Conservation (phyloP, 768 basidiomycete species). For the Favolaschia claudopus region DNA sequence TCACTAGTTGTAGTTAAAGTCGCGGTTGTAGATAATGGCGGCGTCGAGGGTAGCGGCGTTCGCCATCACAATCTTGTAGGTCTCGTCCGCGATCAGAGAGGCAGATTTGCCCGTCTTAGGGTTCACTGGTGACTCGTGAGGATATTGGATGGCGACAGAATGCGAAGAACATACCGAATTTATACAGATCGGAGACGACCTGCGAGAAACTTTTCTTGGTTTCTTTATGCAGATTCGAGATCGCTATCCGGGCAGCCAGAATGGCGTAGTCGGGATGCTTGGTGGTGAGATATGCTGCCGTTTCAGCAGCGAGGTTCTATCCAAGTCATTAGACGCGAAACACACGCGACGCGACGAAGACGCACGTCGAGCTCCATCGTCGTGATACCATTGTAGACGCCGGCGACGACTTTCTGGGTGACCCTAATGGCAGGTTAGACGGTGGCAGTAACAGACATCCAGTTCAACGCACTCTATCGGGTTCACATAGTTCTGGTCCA, state of each 20-base stretch:
- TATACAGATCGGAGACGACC: constrained; percentile 90
- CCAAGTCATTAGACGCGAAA: constrained; percentile 68
- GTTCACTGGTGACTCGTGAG: constrained; percentile 64
- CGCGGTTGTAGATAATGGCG: constrained; percentile 96
- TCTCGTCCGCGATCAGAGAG: constrained; percentile 91
- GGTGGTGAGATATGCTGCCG: constrained; percentile 96
- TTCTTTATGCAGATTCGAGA: constrained; percentile 99
- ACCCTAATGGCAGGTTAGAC: constrained; percentile 56
- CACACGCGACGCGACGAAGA: constrained; percentile 13
- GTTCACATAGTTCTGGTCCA: constrained; percentile 92
- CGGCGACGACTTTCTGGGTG: constrained; percentile 90
- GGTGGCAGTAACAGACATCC: not conserved
- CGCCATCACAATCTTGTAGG: constrained; percentile 80
- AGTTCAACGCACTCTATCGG: constrained; percentile 79
- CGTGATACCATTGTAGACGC: constrained; percentile 95
- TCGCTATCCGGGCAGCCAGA: constrained; percentile 97
- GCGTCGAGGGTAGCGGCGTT: constrained; percentile 88
- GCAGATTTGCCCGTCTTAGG: constrained; percentile 91
- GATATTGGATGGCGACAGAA: not conserved
- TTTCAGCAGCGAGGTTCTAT: constrained; percentile 95
- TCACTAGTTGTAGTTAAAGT: constrained; percentile 96
- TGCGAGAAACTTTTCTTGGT: constrained; percentile 97
- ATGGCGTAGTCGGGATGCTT: constrained; percentile 98
- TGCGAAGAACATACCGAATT: constrained; percentile 66
- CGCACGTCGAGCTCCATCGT: constrained; percentile 96